These are phyloP conservation scores for Emergomyces africanus DNA, from an alignment of 2,329 filamentous ascomycete genomes.

Conservation along the genomic window DNA sequence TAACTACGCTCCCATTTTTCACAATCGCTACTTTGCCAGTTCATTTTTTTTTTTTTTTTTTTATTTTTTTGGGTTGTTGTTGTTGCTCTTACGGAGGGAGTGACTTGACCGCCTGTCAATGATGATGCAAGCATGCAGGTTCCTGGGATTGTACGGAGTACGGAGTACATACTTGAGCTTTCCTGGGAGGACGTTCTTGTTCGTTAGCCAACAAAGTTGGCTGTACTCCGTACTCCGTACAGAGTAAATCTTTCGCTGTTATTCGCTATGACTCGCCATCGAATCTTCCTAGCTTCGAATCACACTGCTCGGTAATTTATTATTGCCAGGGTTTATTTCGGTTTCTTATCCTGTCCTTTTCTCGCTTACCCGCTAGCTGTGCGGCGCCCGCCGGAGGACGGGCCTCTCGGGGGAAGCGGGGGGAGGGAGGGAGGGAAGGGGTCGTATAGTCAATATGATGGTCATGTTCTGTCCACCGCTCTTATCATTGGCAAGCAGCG, in stretches of 20 bases:
- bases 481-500: neutral
- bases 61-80: no score
- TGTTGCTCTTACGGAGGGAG: no score
- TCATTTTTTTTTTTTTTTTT: no score
- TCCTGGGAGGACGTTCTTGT: neutral
- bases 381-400: neutral
- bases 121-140: constrained; percentile 4
- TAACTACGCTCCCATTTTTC: no score
- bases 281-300: neutral
- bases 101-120: neutral
- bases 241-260: neutral
- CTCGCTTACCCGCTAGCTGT: neutral
- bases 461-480: neutral
- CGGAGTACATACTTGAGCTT: neutral
- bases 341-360: neutral
- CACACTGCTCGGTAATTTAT: neutral
- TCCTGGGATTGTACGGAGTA: no score
- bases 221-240: no score
- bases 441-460: no score
- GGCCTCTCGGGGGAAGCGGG: no score
- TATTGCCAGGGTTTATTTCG: neutral
- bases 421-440: no score
- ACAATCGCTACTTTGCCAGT: no score
- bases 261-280: neutral
- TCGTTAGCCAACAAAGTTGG: neutral